Evolutionary conservation across 208 protist genomes (phyloP), one percentile per base, ranked within the genome.

Genomic region (Wallacemonas sp.): DNA sequence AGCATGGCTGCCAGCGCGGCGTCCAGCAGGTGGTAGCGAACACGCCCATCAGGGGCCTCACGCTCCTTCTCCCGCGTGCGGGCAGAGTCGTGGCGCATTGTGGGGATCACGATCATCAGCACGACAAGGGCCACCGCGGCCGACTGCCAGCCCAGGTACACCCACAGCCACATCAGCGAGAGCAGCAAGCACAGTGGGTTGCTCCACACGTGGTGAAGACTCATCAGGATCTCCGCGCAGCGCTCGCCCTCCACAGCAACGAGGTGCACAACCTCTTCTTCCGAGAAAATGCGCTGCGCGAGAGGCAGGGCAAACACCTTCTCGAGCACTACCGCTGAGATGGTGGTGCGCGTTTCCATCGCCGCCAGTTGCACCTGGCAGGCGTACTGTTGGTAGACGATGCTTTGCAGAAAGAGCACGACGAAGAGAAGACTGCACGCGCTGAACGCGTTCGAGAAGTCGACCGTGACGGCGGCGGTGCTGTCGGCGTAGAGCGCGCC

Each of bases 141-240:
- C 6, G 79, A 65, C 21, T 70, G 38, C 46, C 52, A 66, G 15
- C 76, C 77, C 24, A 87, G 26, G 66, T 83, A 83, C 50, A 70
- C 41, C 42, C 73, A 70, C n/a, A 91, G 57, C 32, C 79, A 58
- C 33, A 64, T 37, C 15, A 71, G 34, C 12, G 77, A 45, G 19
- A 77, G 57, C 54, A 67, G 26, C 13, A 78, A 32, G 13, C 67
- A 71, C 30, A 83, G 68, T 0, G 84, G 84, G 60, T 66, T 75
- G 42, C 70, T 73, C 84, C 84, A 91, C 12, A 62, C 58, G 57
- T 83, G 71, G 71, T 86, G 84, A 32, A 91, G 67, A n/a, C 68
- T 66, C 27, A 71, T 33, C 36, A 91, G 32, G 8, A 67, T 66
- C 53, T 55, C 58, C 17, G 71, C 71, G 30, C 81, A 78, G 17